Conservation (phyloP, 148 eudicot species). For the Bassia scoparia region DNA sequence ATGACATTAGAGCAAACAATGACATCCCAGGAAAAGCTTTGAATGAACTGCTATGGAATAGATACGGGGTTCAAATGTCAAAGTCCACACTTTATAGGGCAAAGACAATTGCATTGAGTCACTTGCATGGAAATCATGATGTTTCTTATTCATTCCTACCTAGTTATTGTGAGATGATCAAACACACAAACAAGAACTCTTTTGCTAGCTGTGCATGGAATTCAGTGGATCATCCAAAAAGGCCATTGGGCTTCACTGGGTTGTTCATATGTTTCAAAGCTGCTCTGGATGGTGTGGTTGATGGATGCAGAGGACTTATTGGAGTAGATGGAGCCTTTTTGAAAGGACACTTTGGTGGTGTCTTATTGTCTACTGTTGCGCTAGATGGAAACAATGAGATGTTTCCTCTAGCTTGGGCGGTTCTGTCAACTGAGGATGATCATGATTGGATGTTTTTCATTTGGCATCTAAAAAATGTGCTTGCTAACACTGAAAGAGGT, state of each 20-base stretch:
- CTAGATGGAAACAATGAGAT: too few relatives aligned
- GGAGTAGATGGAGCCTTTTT: neutral
- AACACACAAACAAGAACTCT: neutral
- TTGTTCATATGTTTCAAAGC: neutral
- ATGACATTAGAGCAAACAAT: constrained; percentile 1
- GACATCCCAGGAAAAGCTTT: neutral
- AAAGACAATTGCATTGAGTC: neutral
- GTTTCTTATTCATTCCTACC: neutral
- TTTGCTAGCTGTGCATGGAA: neutral
- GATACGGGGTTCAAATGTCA: neutral
- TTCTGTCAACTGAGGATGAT: neutral
- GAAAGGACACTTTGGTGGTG: neutral
- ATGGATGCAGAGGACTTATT: neutral
- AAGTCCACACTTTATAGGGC: neutral
- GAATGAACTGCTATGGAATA: neutral
- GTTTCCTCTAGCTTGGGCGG: neutral
- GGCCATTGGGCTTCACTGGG: neutral
- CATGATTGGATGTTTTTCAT: neutral
- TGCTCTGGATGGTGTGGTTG: neutral
- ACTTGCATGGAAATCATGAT: neutral
- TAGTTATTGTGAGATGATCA: neutral
- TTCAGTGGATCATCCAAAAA: neutral
- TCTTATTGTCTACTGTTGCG: neutral
- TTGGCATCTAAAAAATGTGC: neutral
- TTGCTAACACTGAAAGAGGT: neutral